Percentiles rank a stretch among this genome's conserved stretches.
These are phyloP conservation scores for Pisolithus albus DNA, from an alignment of 768 basidiomycete species.

Conservation along the genomic window DNA sequence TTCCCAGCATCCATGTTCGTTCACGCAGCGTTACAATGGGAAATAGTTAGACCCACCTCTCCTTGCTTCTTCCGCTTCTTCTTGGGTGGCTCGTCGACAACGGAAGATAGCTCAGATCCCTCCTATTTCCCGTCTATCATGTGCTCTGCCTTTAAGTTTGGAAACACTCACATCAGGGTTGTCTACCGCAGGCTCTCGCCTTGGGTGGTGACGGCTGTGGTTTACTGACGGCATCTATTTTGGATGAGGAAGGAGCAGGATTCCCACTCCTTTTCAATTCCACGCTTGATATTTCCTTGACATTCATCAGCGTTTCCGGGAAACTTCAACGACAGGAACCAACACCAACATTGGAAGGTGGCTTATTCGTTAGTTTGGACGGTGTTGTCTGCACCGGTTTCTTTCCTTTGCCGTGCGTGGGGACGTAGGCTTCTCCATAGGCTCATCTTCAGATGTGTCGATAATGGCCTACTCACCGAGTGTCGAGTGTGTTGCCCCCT, in stretches of 20 bases:
- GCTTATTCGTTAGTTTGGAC: conserved; percentile 11
- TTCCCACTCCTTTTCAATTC: neutral
- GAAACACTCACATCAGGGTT: conserved; percentile 17
- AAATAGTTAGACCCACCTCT: conserved; percentile 20
- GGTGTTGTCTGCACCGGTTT: conserved; percentile 1
- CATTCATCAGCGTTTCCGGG: neutral
- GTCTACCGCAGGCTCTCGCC: neutral
- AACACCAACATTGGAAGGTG: neutral
- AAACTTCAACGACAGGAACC: neutral
- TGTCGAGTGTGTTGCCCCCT: neutral
- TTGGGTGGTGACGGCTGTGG: conserved; percentile 1
- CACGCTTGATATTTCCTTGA: neutral
- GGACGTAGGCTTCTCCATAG: neutral
- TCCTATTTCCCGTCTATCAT: conserved; percentile 9
- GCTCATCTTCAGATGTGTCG: conserved; percentile 25
- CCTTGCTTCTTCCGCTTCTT: conserved; percentile 39
- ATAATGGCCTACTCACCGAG: conserved; percentile 14
- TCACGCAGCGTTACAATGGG: neutral
- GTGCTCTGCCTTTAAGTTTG: conserved; percentile 36
- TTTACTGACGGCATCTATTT: neutral
- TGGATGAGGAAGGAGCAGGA: conserved; percentile 6
- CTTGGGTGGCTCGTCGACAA: conserved; percentile 50
- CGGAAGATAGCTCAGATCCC: conserved; percentile 49
- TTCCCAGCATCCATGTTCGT: conserved; percentile 15
- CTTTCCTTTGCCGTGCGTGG: conserved; percentile 7